These are phyloP conservation scores for Suhomyces xylopsoci DNA, from an alignment of 805 yeast species.

Conservation along the genomic window DNA sequence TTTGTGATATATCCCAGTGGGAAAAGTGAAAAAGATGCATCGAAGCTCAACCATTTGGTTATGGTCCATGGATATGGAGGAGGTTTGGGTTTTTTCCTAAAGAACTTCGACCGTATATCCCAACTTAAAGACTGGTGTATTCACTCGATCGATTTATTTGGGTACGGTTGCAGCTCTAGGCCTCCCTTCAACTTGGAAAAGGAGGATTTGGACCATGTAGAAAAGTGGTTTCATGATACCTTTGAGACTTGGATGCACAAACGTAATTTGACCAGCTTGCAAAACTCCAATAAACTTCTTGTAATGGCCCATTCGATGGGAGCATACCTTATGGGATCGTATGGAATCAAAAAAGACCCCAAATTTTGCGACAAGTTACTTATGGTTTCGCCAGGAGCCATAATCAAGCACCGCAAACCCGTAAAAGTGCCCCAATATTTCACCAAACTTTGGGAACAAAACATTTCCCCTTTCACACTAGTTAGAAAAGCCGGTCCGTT, in stretches of 20 bases:
- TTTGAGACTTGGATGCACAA: conserved; percentile 58
- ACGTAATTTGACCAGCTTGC: conserved; percentile 37
- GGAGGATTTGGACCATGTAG: conserved; percentile 49
- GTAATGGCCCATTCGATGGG: conserved; percentile 91
- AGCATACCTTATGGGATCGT: conserved; percentile 72
- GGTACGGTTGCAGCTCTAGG: conserved; percentile 87
- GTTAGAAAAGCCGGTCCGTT: conserved; percentile 76
- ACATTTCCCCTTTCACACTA: conserved; percentile 79
- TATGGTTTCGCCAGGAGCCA: conserved; percentile 91
- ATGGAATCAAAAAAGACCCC: conserved; percentile 57
- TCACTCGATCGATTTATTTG: conserved; percentile 84
- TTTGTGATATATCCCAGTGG: conserved; percentile 37
- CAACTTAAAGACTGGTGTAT: conserved; percentile 55
- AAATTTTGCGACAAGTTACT: conserved; percentile 61
- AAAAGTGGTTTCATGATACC: conserved; percentile 62
- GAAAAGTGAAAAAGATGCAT: conserved; percentile 14
- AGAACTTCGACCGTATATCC: conserved; percentile 31
- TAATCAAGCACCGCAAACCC: conserved; percentile 46
- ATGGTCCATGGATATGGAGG: conserved; percentile 47
- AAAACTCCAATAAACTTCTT: conserved; percentile 41
- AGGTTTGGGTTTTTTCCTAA: conserved; percentile 43
- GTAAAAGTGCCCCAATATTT: conserved; percentile 73
- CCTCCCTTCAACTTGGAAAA: conserved; percentile 55
- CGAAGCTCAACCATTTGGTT: conserved; percentile 33
- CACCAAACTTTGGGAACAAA: conserved; percentile 76